Evolutionary conservation across 768 basidiomycete genomes (phyloP).

Genomic region (Boletus reticuloceps): DNA sequence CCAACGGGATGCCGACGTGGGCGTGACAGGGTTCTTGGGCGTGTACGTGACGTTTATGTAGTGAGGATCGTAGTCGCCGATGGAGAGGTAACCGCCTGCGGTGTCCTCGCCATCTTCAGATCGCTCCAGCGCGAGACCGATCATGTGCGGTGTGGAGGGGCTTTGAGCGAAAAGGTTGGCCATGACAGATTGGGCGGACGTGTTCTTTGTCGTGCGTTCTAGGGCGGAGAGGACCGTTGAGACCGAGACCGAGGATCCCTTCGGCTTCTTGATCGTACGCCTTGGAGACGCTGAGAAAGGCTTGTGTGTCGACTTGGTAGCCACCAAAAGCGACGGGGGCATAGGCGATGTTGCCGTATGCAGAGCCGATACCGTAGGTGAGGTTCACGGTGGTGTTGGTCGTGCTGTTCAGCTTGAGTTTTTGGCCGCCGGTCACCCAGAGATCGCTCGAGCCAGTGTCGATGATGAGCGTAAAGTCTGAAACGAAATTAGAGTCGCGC

Average conservation of each 20-base stretch:
- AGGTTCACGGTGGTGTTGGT: slow-evolving; percentile 31
- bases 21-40: slow-evolving; percentile 35
- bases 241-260: slow-evolving; percentile 29
- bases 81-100: slow-evolving; percentile 39
- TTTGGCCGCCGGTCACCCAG: slow-evolving; percentile 21
- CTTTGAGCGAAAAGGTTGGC: slow-evolving; percentile 39
- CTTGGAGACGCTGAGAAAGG: slow-evolving; percentile 23
- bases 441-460: slow-evolving; percentile 33
- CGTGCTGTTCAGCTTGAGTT: slow-evolving; percentile 26
- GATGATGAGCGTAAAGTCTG: slow-evolving; percentile 28
- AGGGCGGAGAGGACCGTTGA: slow-evolving; percentile 24
- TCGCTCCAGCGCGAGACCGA: slow-evolving; percentile 43
- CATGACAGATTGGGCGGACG: slow-evolving; percentile 31
- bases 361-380: slow-evolving; percentile 40
- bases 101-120: slow-evolving; percentile 40
- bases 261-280: slow-evolving; percentile 9
- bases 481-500: neutral
- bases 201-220: slow-evolving; percentile 15
- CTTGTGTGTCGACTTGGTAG: slow-evolving; percentile 29
- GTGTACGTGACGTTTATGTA: slow-evolving; percentile 30
- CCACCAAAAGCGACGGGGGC: slow-evolving; percentile 36
- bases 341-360: slow-evolving; percentile 35
- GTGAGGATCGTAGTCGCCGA: slow-evolving; percentile 41
- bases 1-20: slow-evolving; percentile 38
- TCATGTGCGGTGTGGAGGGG: slow-evolving; percentile 34